Evolutionary conservation across 345 rosid species (phyloP).

Genomic region (Viola odorata): DNA sequence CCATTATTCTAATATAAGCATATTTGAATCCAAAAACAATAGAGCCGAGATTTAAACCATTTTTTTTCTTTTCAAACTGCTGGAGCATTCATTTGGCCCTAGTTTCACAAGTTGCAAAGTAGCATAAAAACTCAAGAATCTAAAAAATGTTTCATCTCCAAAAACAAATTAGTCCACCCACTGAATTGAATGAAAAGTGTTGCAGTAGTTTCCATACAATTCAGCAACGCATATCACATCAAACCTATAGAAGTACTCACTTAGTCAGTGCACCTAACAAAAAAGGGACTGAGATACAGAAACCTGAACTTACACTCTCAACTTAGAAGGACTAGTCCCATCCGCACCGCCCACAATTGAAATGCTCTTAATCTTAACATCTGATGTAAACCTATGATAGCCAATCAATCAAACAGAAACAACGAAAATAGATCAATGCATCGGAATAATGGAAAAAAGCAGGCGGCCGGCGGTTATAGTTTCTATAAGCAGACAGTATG

Average conservation of each 20-base stretch:
- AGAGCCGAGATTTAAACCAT: too few relatives aligned
- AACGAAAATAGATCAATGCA: background rate
- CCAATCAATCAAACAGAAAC: conserved; percentile 9
- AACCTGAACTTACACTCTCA: conserved; percentile 72
- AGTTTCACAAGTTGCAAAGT: too few relatives aligned
- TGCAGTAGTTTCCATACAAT: background rate
- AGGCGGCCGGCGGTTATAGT: too few relatives aligned
- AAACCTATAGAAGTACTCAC: background rate
- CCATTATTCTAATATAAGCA: too few relatives aligned
- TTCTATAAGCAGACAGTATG: background rate
- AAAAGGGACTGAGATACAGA: background rate
- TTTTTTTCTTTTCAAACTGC: too few relatives aligned
- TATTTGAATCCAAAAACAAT: too few relatives aligned
- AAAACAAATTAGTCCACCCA: too few relatives aligned
- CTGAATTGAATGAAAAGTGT: too few relatives aligned
- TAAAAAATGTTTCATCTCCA: too few relatives aligned
- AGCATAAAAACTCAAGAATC: too few relatives aligned
- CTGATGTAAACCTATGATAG: conserved; percentile 71
- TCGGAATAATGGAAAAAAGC: too few relatives aligned
- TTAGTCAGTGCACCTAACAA: background rate
- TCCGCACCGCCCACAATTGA: conserved; percentile 82
- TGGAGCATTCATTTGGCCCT: too few relatives aligned
- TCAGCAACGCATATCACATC: background rate
- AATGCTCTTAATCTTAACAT: conserved; percentile 93
- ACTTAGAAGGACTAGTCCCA: conserved; percentile 91